Conservation (phyloP, 1,139 yeast species). For the Sugiyamaella neomexicana region DNA sequence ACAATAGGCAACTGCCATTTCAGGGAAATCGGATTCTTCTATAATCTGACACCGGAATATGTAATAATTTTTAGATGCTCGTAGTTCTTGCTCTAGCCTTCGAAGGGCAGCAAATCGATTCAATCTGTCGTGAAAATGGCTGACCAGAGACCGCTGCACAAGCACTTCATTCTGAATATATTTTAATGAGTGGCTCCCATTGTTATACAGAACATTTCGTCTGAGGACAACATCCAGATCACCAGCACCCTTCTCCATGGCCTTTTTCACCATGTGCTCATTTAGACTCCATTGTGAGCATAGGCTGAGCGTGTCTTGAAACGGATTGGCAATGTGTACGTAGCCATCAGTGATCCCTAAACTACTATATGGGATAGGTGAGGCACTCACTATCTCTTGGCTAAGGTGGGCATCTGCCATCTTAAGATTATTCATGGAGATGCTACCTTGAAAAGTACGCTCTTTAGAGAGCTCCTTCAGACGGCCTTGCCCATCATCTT, state of each 20-base stretch:
- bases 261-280: constrained; percentile 1
- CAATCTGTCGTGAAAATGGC: constrained; percentile 19
- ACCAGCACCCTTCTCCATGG: not conserved
- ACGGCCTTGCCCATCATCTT: not conserved
- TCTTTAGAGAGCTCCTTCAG: constrained; percentile 1
- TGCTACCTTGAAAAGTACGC: constrained; percentile 8
- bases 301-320: constrained; percentile 27
- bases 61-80: constrained; percentile 22
- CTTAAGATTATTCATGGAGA: constrained; percentile 1
- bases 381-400: constrained; percentile 14
- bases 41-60: constrained; percentile 34
- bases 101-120: constrained; percentile 26
- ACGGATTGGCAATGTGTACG: constrained; percentile 31
- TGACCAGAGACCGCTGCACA: constrained; percentile 20
- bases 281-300: constrained; percentile 28
- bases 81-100: constrained; percentile 29
- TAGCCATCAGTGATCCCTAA: constrained; percentile 29
- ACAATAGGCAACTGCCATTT: constrained; percentile 33
- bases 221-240: constrained; percentile 1
- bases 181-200: not conserved
- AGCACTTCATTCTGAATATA: constrained; percentile 1
- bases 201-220: not conserved
- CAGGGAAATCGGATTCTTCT: constrained; percentile 29
- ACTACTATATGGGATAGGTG: constrained; percentile 26
- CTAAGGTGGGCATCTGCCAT: constrained; percentile 17